Percentiles rank a stretch among this genome's conserved stretches.
These are phyloP conservation scores for Clonostachys rosea DNA, from an alignment of 2,329 filamentous ascomycete species.

Conservation along the genomic window DNA sequence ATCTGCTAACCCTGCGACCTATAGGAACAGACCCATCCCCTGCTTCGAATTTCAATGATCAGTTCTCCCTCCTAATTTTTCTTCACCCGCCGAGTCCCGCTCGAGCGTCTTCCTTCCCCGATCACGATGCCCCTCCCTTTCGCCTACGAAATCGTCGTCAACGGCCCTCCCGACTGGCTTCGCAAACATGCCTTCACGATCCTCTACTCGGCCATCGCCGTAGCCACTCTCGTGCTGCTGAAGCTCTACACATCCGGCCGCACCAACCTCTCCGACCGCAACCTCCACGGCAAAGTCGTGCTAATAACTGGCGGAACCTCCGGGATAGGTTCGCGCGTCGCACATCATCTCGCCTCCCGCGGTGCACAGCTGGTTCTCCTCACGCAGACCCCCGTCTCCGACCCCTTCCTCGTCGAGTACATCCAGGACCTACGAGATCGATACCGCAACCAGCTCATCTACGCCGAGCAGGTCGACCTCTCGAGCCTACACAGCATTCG, in stretches of 20 bases:
- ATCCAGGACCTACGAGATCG: conserved; percentile 78
- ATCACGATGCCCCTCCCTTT: conserved; percentile 48
- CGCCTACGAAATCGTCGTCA: conserved; percentile 35
- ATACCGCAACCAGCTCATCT: conserved; percentile 83
- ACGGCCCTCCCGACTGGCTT: conserved; percentile 46
- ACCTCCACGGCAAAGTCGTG: conserved; percentile 90
- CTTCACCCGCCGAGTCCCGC: too few relatives aligned
- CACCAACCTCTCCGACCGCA: conserved; percentile 68
- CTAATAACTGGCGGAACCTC: conserved; percentile 94
- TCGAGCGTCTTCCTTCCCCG: not conserved
- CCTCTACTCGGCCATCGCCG: conserved; percentile 26
- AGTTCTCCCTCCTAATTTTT: too few relatives aligned
- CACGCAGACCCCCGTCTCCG: conserved; percentile 73
- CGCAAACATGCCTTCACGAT: conserved; percentile 37
- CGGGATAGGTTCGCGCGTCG: conserved; percentile 78
- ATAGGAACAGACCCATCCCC: too few relatives aligned
- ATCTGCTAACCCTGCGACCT: too few relatives aligned
- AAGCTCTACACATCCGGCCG: conserved; percentile 80
- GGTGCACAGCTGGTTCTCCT: conserved; percentile 91
- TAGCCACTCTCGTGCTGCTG: conserved; percentile 34
- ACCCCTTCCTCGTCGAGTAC: conserved; percentile 88
- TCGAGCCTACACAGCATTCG: conserved; percentile 85
- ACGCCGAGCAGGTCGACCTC: conserved; percentile 92
- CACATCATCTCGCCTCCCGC: conserved; percentile 68
- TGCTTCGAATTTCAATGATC: too few relatives aligned